Conservation (phyloP, 1,284 basidiomycete species). For the Microbotryum scabiosae region DNA sequence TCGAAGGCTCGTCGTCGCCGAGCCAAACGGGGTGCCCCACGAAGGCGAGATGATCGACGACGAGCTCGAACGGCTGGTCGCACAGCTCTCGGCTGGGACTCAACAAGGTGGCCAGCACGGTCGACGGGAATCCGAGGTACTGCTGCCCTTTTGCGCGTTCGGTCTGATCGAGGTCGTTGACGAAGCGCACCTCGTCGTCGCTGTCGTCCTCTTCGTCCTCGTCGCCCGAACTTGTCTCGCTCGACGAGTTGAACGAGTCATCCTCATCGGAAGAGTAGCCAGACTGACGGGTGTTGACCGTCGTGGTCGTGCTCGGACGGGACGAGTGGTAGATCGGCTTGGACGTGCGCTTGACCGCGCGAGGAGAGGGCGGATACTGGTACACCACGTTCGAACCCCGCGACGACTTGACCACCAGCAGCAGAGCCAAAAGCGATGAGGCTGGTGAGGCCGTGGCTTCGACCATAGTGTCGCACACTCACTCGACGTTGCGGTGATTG, state of each 20-base stretch:
- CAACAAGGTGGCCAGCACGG: slow-evolving; percentile 72
- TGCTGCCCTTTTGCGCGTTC: slow-evolving; percentile 28
- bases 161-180: slow-evolving; percentile 33
- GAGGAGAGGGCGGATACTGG: slow-evolving; percentile 29
- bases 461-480: too few relatives aligned
- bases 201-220: slow-evolving; percentile 8
- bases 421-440: slow-evolving; percentile 30
- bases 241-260: slow-evolving; percentile 1
- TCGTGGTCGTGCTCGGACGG: slow-evolving; percentile 16
- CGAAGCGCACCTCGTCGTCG: slow-evolving; percentile 9
- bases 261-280: slow-evolving; percentile 15
- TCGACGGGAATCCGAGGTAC: slow-evolving; percentile 68
- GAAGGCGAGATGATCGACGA: slow-evolving; percentile 88
- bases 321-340: slow-evolving; percentile 30
- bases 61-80: slow-evolving; percentile 87
- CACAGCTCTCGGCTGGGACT: slow-evolving; percentile 67
- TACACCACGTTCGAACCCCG: slow-evolving; percentile 30
- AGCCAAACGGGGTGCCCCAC: slow-evolving; percentile 87
- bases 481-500: too few relatives aligned
- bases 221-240: background rate
- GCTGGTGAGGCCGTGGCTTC: background rate
- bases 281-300: slow-evolving; percentile 7
- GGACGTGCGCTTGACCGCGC: slow-evolving; percentile 30
- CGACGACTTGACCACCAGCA: slow-evolving; percentile 32
- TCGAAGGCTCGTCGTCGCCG: slow-evolving; percentile 53